Percentiles rank a stretch among this genome's conserved stretches.
Evolutionary conservation across 371 early-diverging fungal species (phyloP).

Genomic region (Actinomortierella wolfii): DNA sequence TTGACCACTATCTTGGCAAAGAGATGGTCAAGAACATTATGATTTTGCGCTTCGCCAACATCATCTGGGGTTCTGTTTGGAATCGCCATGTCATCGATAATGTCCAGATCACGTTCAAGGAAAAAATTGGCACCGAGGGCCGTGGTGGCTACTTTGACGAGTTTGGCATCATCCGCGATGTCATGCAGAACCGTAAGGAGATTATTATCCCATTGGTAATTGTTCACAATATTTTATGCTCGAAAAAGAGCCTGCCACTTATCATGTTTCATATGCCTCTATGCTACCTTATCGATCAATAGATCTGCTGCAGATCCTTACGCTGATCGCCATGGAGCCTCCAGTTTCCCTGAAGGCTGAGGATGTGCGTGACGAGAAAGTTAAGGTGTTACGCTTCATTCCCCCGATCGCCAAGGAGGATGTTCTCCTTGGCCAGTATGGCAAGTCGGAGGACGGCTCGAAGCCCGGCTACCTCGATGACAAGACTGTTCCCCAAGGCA

Average conservation of each 20-base stretch:
- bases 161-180: conserved; percentile 99
- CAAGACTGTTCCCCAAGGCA: conserved; percentile 78
- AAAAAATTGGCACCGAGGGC: conserved; percentile 97
- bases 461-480: conserved; percentile 93
- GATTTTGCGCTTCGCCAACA: conserved; percentile 93
- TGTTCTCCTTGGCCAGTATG: conserved; percentile 91
- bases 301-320: conserved; percentile 90
- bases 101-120: conserved; percentile 99
- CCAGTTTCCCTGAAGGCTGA: conserved; percentile 88
- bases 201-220: not conserved
- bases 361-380: conserved; percentile 92
- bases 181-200: conserved; percentile 94
- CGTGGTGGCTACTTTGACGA: conserved; percentile 99
- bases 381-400: conserved; percentile 85
- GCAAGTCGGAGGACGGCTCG: conserved; percentile 67
- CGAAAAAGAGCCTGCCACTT: too few relatives aligned
- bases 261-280: not conserved
- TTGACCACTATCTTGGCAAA: conserved; percentile 98
- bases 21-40: conserved; percentile 99
- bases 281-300: conserved; percentile 3
- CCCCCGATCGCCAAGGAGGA: conserved; percentile 77
- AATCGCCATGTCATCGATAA: conserved; percentile 88
- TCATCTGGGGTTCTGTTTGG: conserved; percentile 93
- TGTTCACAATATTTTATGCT: too few relatives aligned
- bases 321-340: conserved; percentile 92